Conservation (phyloP, 2,329 filamentous ascomycete species). For the Sordariomycetes sp. region DNA sequence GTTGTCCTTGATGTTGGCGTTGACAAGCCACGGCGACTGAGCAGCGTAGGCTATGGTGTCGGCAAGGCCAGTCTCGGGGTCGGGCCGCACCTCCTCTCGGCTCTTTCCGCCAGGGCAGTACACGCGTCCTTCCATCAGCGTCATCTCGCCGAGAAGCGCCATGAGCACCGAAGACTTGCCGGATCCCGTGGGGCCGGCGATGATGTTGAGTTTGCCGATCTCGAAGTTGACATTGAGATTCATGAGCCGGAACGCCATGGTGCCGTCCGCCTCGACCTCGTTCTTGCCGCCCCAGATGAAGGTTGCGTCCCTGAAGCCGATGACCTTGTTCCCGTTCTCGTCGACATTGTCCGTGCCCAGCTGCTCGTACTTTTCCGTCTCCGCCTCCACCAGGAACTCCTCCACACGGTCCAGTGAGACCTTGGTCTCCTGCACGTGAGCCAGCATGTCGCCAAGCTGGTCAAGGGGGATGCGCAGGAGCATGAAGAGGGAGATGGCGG, state of each 20-base stretch:
- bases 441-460: conserved; percentile 96
- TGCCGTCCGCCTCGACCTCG: conserved; percentile 48
- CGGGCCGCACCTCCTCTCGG: conserved; percentile 71
- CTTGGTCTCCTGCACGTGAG: conserved; percentile 93
- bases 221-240: conserved; percentile 75
- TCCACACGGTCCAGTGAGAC: conserved; percentile 96
- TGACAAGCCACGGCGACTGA: conserved; percentile 93
- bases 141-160: conserved; percentile 96
- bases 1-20: conserved; percentile 91
- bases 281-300: conserved; percentile 79
- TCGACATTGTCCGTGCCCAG: conserved; percentile 60
- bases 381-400: conserved; percentile 83
- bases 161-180: conserved; percentile 95
- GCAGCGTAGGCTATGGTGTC: conserved; percentile 95
- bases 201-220: conserved; percentile 80
- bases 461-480: conserved; percentile 87
- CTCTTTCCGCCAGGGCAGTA: conserved; percentile 77
- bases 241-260: conserved; percentile 71
- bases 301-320: conserved; percentile 76
- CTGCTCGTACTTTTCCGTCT: conserved; percentile 91
- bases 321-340: conserved; percentile 58
- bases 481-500: conserved; percentile 90
- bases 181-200: conserved; percentile 85
- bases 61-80: conserved; percentile 76
- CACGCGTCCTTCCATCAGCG: conserved; percentile 66